Conservation (phyloP, 768 basidiomycete species). For the Trametes cingulata region DNA sequence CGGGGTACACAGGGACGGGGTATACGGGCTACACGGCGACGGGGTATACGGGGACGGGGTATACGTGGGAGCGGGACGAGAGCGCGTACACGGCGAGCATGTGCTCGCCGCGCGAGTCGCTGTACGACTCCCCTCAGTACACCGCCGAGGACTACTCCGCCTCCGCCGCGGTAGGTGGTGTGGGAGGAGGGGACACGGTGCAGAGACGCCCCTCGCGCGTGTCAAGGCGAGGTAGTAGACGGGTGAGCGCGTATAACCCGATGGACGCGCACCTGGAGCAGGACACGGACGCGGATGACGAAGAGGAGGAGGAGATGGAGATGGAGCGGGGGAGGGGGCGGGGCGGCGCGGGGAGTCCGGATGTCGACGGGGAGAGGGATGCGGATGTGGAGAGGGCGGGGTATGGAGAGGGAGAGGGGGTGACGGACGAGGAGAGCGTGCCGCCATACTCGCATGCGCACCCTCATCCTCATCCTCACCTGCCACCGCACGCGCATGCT, state of each 20-base stretch:
- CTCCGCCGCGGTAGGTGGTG: neutral
- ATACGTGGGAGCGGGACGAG: constrained; percentile 10
- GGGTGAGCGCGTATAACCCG: constrained; percentile 4
- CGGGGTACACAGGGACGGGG: neutral
- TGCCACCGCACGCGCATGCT: neutral
- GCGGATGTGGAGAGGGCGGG: neutral
- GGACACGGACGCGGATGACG: constrained; percentile 12
- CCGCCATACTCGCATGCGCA: constrained; percentile 22
- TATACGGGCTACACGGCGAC: neutral
- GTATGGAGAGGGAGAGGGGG: neutral
- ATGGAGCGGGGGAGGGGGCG: neutral
- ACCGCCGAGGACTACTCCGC: constrained; percentile 1
- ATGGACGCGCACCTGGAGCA: constrained; percentile 17
- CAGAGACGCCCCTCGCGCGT: neutral
- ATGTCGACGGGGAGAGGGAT: neutral
- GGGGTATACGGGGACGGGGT: constrained; percentile 7
- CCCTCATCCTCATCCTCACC: neutral
- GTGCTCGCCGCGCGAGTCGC: constrained; percentile 17
- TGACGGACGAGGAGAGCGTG: constrained; percentile 13
- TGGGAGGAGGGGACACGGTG: neutral
- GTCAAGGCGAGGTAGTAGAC: constrained; percentile 3
- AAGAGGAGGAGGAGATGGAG: too few relatives aligned
- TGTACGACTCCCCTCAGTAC: constrained; percentile 20
- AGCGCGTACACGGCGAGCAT: constrained; percentile 17
- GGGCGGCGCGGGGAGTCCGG: neutral